Percentiles rank a stretch among this genome's conserved stretches.
Evolutionary conservation across 2,329 filamentous ascomycete species (phyloP).

Genomic region (Lachnellula occidentalis): DNA sequence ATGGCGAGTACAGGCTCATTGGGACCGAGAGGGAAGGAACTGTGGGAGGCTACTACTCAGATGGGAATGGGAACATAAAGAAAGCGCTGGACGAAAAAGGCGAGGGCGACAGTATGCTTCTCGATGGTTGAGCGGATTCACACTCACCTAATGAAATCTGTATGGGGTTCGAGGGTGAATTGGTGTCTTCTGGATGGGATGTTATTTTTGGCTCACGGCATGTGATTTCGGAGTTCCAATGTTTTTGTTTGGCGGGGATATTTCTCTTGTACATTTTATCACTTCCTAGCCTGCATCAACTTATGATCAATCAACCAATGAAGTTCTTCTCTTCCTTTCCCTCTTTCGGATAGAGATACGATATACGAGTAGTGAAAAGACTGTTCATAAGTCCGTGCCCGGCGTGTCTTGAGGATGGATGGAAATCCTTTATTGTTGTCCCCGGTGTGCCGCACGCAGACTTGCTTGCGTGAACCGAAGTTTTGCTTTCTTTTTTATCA

Average conservation of each 20-base stretch:
- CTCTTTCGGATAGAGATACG: too few species aligned
- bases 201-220: background rate
- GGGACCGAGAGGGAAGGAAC: conserved; percentile 36
- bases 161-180: background rate
- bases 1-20: conserved; percentile 52
- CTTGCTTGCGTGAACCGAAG: too few species aligned
- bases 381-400: too few species aligned
- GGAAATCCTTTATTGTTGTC: too few species aligned
- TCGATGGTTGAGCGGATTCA: conserved; percentile 16
- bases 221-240: background rate
- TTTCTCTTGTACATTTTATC: background rate
- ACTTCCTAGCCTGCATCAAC: background rate
- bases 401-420: too few species aligned
- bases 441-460: too few species aligned
- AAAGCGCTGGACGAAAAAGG: conserved; percentile 23
- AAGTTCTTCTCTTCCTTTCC: background rate
- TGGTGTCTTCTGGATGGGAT: background rate
- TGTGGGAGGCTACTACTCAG: conserved; percentile 29
- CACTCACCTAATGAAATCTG: background rate
- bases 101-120: conserved; percentile 24
- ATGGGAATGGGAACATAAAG: conserved; percentile 26
- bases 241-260: background rate
- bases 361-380: too few species aligned
- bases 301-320: background rate
- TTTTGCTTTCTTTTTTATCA: too few species aligned